A percentile compares a stretch with the other conserved stretches of the same genome.
Evolutionary conservation across 2,329 filamentous ascomycete species (phyloP).

Genomic region (Cytospora piceicola): DNA sequence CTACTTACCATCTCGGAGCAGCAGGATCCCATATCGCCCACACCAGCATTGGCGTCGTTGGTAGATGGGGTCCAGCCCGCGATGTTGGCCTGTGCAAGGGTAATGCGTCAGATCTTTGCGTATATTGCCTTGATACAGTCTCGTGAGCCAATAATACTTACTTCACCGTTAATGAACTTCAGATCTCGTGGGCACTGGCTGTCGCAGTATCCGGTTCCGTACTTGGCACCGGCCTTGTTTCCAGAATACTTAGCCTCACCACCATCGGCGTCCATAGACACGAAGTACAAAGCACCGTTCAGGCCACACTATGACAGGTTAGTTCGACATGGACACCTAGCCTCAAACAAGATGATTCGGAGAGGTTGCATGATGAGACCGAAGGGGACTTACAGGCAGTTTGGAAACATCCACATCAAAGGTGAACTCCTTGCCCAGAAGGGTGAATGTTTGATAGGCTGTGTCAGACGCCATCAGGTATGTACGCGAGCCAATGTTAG

Average conservation of each 20-base stretch:
- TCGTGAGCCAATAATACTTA: conserved; percentile 23
- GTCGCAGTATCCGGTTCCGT: conserved; percentile 53
- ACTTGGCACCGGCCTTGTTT: conserved; percentile 46
- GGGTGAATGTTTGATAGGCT: conserved; percentile 54
- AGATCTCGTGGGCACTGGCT: conserved; percentile 42
- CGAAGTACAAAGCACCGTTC: conserved; percentile 63
- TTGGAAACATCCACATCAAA: conserved; percentile 68
- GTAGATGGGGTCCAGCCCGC: conserved; percentile 51
- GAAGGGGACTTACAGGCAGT: conserved; percentile 54
- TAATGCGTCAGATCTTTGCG: background rate
- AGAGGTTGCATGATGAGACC: conserved; percentile 3
- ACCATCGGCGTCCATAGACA: conserved; percentile 38
- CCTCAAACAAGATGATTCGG: conserved; percentile 35
- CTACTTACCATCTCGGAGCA: conserved; percentile 54
- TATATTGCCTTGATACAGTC: background rate
- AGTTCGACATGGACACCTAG: conserved; percentile 46
- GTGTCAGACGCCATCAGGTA: conserved; percentile 39
- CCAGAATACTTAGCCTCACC: conserved; percentile 46
- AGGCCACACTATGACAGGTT: conserved; percentile 53
- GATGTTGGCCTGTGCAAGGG: conserved; percentile 39
- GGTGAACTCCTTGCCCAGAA: conserved; percentile 64
- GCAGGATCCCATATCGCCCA: conserved; percentile 54
- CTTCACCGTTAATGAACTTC: conserved; percentile 49
- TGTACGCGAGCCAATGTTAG: conserved; percentile 43
- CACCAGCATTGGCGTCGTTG: conserved; percentile 56